Evolutionary conservation across 352 stramenopile species (phyloP).

Genomic region (Phytophthora cryptogea): DNA sequence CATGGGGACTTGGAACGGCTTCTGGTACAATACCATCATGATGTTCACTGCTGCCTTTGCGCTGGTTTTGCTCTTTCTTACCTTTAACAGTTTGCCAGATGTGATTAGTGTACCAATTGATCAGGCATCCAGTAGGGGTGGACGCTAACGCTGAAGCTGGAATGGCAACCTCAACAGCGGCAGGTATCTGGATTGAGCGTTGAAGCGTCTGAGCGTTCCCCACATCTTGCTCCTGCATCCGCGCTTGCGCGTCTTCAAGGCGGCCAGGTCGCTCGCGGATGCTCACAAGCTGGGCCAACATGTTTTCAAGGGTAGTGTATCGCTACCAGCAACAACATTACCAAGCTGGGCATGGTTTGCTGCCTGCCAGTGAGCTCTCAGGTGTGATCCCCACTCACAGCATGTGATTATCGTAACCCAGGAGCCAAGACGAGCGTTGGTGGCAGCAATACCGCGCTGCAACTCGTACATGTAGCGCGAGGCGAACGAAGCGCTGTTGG

Average conservation of each 20-base stretch:
- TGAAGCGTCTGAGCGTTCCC: too few species aligned
- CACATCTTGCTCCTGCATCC: not conserved
- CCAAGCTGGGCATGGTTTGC: not conserved
- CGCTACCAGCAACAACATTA: not conserved
- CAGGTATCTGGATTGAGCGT: too few species aligned
- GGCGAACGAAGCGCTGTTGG: too few species aligned
- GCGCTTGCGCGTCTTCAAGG: not conserved
- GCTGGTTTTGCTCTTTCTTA: constrained; percentile 11
- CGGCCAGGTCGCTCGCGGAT: constrained; percentile 2
- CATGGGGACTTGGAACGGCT: not conserved
- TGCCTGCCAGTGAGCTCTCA: not conserved
- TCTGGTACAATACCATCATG: constrained; percentile 10
- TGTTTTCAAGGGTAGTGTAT: constrained; percentile 8
- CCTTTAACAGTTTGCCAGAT: constrained; percentile 8
- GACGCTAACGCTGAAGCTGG: not conserved
- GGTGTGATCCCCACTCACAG: not conserved
- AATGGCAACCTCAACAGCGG: not conserved
- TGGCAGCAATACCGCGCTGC: not conserved
- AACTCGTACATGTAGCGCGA: not conserved
- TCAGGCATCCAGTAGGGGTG: not conserved
- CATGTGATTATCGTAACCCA: too few species aligned
- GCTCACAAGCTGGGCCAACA: not conserved
- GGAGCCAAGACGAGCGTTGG: too few species aligned
- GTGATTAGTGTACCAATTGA: constrained; percentile 7
- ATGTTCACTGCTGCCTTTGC: constrained; percentile 6